These are phyloP conservation scores for Urtica urens DNA, from an alignment of 306 rosid species.

Conservation along the genomic window DNA sequence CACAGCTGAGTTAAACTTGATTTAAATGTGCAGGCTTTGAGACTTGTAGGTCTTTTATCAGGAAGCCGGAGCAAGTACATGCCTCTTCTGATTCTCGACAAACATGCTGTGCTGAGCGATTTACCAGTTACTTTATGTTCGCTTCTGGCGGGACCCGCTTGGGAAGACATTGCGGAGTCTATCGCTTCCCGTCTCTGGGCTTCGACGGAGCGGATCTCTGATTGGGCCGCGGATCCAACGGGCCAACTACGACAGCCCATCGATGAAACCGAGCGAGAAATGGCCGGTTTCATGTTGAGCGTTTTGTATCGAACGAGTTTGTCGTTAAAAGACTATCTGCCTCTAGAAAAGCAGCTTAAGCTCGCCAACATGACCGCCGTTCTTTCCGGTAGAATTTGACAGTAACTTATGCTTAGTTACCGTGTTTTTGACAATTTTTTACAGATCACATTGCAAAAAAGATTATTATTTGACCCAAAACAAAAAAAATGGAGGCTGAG, in stretches of 20 bases:
- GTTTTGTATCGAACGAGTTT: slow-evolving; percentile 54
- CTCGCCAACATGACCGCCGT: slow-evolving; percentile 56
- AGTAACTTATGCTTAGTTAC: too few relatives aligned
- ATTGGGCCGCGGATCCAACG: slow-evolving; percentile 26
- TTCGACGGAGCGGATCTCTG: slow-evolving; percentile 55
- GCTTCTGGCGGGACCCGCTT: slow-evolving; percentile 42
- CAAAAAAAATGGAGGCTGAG: too few relatives aligned
- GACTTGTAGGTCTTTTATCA: slow-evolving; percentile 61
- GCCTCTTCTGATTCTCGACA: slow-evolving; percentile 68
- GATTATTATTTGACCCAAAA: too few relatives aligned
- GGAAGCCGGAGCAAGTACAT: slow-evolving; percentile 77
- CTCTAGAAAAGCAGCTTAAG: slow-evolving; percentile 69
- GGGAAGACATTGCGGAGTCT: slow-evolving; percentile 47
- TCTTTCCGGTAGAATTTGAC: slow-evolving; percentile 14
- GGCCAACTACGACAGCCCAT: slow-evolving; percentile 43
- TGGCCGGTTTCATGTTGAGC: slow-evolving; percentile 33
- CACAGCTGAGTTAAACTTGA: too few relatives aligned
- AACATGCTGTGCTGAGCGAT: slow-evolving; percentile 45
- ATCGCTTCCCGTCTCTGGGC: slow-evolving; percentile 43
- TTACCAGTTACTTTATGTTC: slow-evolving; percentile 70
- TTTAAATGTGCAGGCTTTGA: slow-evolving; percentile 66
- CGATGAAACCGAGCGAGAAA: slow-evolving; percentile 57
- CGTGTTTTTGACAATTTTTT: too few relatives aligned
- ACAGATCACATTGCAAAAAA: too few relatives aligned
- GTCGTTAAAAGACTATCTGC: slow-evolving; percentile 48